Conservation (phyloP, 331 rosid species). For the Phaseolus coccineus region DNA sequence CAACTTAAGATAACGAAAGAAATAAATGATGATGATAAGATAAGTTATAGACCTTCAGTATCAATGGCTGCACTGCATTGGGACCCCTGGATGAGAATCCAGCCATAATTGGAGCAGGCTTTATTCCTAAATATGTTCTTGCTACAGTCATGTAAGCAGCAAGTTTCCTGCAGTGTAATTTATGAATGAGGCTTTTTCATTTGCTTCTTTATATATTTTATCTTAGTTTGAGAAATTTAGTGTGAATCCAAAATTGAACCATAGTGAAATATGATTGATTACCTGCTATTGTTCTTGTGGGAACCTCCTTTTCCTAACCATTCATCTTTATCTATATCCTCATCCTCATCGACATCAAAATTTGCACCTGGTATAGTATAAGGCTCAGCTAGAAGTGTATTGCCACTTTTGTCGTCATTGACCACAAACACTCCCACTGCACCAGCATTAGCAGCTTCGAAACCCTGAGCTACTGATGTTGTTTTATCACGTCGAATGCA, state of each 20-base stretch:
- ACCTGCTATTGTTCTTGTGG: constrained; percentile 42
- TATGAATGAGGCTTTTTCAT: neutral
- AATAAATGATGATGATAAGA: neutral
- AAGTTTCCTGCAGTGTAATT: constrained; percentile 50
- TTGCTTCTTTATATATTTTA: neutral
- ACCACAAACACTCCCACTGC: constrained; percentile 64
- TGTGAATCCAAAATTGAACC: neutral
- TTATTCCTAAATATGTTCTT: constrained; percentile 53
- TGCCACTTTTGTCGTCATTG: constrained; percentile 52
- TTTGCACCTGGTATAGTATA: constrained; percentile 60
- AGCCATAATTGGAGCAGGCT: constrained; percentile 77
- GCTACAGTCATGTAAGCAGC: constrained; percentile 50
- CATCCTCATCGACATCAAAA: constrained; percentile 34
- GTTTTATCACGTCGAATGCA: constrained; percentile 56
- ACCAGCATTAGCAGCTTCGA: constrained; percentile 57
- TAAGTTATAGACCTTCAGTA: constrained; percentile 68
- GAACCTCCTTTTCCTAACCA: constrained; percentile 44
- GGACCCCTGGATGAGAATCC: constrained; percentile 86
- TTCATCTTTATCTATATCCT: constrained; percentile 37
- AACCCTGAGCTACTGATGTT: constrained; percentile 55
- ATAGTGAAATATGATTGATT: constrained; percentile 28
- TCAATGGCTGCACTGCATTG: constrained; percentile 53
- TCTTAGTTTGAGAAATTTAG: neutral
- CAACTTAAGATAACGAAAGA: neutral
- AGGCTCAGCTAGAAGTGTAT: constrained; percentile 58